These are phyloP conservation scores for Bjerkandera adusta DNA, from an alignment of 1,284 basidiomycete genomes.

Conservation along the genomic window DNA sequence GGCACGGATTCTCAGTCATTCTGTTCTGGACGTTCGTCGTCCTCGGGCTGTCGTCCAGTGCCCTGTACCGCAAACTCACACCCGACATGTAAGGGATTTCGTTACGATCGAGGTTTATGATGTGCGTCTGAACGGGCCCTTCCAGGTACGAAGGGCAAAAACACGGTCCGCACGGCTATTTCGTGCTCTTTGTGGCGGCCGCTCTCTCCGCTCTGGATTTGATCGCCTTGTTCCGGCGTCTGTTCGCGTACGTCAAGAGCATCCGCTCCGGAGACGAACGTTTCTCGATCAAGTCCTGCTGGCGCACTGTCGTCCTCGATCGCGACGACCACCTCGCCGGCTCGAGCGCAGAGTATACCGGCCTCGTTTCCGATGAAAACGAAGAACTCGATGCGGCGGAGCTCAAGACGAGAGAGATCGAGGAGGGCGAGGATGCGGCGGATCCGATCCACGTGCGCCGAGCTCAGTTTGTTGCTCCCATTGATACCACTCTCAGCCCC, in stretches of 20 bases:
- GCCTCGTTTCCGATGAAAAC: constrained; percentile 51
- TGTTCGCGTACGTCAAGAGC: constrained; percentile 42
- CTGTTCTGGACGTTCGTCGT: constrained; percentile 55
- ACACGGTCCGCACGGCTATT: constrained; percentile 65
- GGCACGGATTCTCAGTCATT: constrained; percentile 51
- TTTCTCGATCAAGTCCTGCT: constrained; percentile 48
- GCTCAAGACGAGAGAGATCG: constrained; percentile 29
- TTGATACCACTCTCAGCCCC: constrained; percentile 32
- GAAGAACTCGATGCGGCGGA: constrained; percentile 49
- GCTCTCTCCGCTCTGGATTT: constrained; percentile 59
- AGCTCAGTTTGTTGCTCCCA: constrained; percentile 24
- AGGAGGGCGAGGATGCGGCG: constrained; percentile 17
- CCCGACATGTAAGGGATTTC: constrained; percentile 65
- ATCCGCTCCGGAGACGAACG: constrained; percentile 37
- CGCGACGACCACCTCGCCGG: constrained; percentile 31
- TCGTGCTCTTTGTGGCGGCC: constrained; percentile 53
- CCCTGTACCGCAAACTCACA: constrained; percentile 70
- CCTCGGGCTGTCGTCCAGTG: constrained; percentile 62
- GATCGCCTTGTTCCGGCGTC: constrained; percentile 43
- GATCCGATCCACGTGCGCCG: constrained; percentile 19
- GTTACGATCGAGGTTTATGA: neutral
- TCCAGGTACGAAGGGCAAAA: constrained; percentile 66
- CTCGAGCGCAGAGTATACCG: constrained; percentile 42
- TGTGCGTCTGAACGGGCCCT: neutral
- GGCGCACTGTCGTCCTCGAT: constrained; percentile 54